A percentile compares a stretch with the other conserved stretches of the same genome.
Conservation (phyloP, 1,284 basidiomycete genomes). For the Pascua guehoae region DNA sequence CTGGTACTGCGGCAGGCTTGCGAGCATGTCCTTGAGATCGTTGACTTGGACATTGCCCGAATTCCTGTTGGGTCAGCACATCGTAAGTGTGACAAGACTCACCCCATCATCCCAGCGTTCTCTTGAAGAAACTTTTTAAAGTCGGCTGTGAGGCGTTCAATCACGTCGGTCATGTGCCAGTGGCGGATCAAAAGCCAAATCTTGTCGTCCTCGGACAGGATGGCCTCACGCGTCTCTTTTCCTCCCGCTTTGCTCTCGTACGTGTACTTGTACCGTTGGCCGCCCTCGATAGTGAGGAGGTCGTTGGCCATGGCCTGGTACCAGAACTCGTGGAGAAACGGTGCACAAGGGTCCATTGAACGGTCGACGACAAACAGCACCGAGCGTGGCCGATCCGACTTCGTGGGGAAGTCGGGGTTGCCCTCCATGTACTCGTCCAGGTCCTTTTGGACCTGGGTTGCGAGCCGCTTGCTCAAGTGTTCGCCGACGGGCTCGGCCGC, state of each 20-base stretch:
- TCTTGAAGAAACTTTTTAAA: conserved; percentile 92
- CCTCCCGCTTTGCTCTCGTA: conserved; percentile 73
- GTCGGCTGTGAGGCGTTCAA: conserved; percentile 90
- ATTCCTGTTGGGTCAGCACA: conserved; percentile 10
- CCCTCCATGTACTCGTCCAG: conserved; percentile 79
- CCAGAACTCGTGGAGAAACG: conserved; percentile 94
- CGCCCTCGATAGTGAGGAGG: conserved; percentile 80
- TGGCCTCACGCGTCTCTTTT: conserved; percentile 81
- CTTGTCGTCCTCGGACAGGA: conserved; percentile 76
- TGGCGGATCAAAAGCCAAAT: conserved; percentile 92
- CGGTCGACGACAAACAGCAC: conserved; percentile 92
- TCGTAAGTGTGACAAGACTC: conserved; percentile 1
- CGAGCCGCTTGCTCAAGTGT: conserved; percentile 71
- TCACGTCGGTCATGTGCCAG: conserved; percentile 97
- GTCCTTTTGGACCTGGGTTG: conserved; percentile 72
- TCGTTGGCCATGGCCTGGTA: conserved; percentile 99
- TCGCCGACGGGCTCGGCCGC: conserved; percentile 49
- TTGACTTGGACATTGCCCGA: conserved; percentile 72
- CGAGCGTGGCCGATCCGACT: conserved; percentile 57
- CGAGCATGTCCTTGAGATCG: conserved; percentile 99
- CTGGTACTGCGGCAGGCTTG: conserved; percentile 89
- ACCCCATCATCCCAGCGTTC: conserved; percentile 78
- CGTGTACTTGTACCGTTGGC: conserved; percentile 83
- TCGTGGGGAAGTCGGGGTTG: conserved; percentile 73
- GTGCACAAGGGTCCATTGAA: conserved; percentile 86